Evolutionary conservation across 2,329 filamentous ascomycete species (phyloP).

Genomic region (Rasamsonia emersonii): DNA sequence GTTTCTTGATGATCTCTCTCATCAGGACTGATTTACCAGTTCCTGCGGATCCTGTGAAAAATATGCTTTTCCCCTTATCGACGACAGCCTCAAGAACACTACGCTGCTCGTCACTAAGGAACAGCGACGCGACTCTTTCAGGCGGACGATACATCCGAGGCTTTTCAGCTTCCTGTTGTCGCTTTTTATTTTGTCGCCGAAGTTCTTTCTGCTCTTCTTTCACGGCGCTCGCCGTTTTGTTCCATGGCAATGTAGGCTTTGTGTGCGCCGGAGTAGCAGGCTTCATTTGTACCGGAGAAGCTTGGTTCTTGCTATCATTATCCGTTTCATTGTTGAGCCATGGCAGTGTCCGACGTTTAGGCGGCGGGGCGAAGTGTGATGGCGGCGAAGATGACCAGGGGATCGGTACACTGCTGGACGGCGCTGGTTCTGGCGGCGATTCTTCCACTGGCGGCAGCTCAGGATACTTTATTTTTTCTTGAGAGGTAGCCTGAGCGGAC

Average conservation of each 20-base stretch:
- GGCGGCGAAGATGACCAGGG: conserved; percentile 61
- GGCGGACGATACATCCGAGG: conserved; percentile 28
- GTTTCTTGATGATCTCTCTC: conserved; percentile 74
- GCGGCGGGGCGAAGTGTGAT: conserved; percentile 32
- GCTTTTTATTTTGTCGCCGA: conserved; percentile 50
- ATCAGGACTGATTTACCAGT: conserved; percentile 96
- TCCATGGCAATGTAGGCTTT: conserved; percentile 51
- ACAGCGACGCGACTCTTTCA: conserved; percentile 47
- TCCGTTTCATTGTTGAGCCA: conserved; percentile 37
- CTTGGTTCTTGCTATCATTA: conserved; percentile 18
- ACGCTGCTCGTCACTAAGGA: conserved; percentile 77
- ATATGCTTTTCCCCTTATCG: conserved; percentile 75
- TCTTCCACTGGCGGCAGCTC: conserved; percentile 23
- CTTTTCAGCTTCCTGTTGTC: conserved; percentile 36
- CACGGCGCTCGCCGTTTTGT: conserved; percentile 63
- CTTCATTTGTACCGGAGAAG: conserved; percentile 38
- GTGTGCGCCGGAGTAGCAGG: conserved; percentile 37
- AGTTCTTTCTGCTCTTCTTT: conserved; percentile 71
- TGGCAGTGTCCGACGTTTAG: conserved; percentile 62
- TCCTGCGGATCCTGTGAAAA: conserved; percentile 93
- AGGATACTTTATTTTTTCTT: conserved; percentile 25
- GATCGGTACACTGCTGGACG: conserved; percentile 49
- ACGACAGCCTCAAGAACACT: conserved; percentile 77
- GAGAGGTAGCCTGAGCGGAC: conserved; percentile 7
- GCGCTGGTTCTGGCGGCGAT: conserved; percentile 15